Conservation (phyloP, 2,329 filamentous ascomycete species). For the Dactylonectria estremocensis region DNA sequence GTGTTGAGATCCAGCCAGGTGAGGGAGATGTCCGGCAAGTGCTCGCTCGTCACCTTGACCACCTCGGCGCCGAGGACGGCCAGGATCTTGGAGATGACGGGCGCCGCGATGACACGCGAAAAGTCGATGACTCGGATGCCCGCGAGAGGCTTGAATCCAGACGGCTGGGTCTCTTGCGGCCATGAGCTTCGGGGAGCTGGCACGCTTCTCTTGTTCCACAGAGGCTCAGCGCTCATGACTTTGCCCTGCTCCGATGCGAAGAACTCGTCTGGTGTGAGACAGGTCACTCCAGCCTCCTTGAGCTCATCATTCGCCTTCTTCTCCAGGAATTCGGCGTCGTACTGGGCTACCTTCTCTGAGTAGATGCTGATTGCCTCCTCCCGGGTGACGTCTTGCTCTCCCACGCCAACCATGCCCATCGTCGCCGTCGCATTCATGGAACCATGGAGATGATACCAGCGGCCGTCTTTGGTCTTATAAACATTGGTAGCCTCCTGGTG, state of each 20-base stretch:
- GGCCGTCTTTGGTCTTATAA: conserved; percentile 53
- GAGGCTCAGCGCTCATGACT: conserved; percentile 20
- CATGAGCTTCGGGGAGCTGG: conserved; percentile 41
- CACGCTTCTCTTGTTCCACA: conserved; percentile 12
- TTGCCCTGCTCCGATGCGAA: conserved; percentile 42
- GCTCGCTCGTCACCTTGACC: conserved; percentile 51
- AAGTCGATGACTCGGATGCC: conserved; percentile 55
- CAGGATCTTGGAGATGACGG: conserved; percentile 51
- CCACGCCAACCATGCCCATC: conserved; percentile 52
- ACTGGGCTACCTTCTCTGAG: conserved; percentile 41
- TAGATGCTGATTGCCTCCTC: conserved; percentile 50
- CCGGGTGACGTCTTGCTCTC: conserved; percentile 40
- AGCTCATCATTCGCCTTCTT: conserved; percentile 52
- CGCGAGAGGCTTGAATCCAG: conserved; percentile 45
- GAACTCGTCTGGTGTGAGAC: conserved; percentile 53
- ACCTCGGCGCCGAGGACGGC: conserved; percentile 54
- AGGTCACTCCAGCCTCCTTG: conserved; percentile 52
- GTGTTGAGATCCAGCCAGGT: conserved; percentile 54
- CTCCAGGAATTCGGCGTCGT: conserved; percentile 50
- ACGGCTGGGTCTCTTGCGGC: conserved; percentile 24
- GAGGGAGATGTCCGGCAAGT: conserved; percentile 50
- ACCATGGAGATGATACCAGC: conserved; percentile 56
- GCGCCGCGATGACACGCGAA: conserved; percentile 54
- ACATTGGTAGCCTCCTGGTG: conserved; percentile 53
- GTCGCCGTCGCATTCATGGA: conserved; percentile 50